Evolutionary conservation across 1,284 basidiomycete species (phyloP).

Genomic region (Tetrapyrgos nigripes): DNA sequence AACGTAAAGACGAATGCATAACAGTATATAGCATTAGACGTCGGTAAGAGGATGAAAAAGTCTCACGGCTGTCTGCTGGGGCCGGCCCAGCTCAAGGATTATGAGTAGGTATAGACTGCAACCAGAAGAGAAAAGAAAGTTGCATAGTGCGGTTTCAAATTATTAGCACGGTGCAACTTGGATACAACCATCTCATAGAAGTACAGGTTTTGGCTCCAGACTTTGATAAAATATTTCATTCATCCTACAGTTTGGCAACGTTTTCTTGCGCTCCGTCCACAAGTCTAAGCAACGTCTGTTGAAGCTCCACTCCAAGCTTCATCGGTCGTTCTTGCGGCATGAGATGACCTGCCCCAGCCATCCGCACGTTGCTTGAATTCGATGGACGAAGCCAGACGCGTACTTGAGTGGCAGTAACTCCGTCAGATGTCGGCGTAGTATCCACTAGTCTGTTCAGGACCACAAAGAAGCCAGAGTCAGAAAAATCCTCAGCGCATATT

Average conservation of each 20-base stretch:
- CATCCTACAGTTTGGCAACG: not conserved
- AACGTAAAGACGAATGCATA: too few relatives aligned
- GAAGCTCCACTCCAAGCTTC: constrained; percentile 40
- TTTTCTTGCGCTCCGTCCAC: not conserved
- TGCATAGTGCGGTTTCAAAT: too few relatives aligned
- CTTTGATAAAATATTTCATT: too few relatives aligned
- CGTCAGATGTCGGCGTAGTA: not conserved
- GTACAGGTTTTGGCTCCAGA: too few relatives aligned
- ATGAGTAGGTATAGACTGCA: too few relatives aligned
- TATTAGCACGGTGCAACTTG: too few relatives aligned
- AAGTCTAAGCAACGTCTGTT: not conserved
- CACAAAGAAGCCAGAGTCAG: not conserved
- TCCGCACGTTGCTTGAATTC: constrained; percentile 65
- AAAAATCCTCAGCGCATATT: not conserved
- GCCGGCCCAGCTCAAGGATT: too few relatives aligned
- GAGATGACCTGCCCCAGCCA: constrained; percentile 65
- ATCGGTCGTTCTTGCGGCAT: constrained; percentile 53
- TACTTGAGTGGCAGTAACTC: constrained; percentile 35
- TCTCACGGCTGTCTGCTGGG: too few relatives aligned
- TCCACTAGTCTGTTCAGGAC: not conserved
- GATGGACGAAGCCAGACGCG: constrained; percentile 65
- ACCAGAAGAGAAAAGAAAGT: too few relatives aligned
- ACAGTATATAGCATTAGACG: too few relatives aligned
- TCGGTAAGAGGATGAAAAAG: too few relatives aligned
- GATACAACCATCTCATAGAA: too few relatives aligned